These are phyloP conservation scores for Vaccinium macrocarpon DNA, from an alignment of 148 eudicot genomes.

Conservation along the genomic window DNA sequence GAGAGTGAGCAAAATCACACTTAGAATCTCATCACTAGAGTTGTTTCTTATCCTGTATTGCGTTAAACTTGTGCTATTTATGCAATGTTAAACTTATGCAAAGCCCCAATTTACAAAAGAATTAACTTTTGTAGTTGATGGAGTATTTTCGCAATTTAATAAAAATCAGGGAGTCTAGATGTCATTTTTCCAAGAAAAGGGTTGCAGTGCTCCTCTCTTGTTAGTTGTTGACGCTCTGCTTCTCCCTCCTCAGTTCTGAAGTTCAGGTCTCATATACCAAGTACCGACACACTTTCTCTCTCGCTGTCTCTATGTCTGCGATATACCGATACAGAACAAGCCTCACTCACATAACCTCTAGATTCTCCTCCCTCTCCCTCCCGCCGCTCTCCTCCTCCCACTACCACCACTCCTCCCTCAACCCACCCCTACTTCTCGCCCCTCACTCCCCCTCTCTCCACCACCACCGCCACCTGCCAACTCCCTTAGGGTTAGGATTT, in stretches of 20 bases:
- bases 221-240: neutral
- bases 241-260: neutral
- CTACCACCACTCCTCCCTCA: neutral
- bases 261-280: neutral
- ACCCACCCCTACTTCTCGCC: neutral
- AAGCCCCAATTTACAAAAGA: too few species aligned
- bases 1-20: too few species aligned
- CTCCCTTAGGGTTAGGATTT: slow-evolving; percentile 33
- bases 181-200: too few species aligned
- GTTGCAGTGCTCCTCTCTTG: neutral
- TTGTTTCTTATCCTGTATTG: too few species aligned
- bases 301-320: slow-evolving; percentile 12
- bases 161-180: too few species aligned
- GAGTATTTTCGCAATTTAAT: too few species aligned
- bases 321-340: slow-evolving; percentile 16
- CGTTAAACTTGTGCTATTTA: too few species aligned
- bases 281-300: neutral
- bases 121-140: too few species aligned
- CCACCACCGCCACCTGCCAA: slow-evolving; percentile 2
- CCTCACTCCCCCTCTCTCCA: neutral
- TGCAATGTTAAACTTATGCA: too few species aligned
- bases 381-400: slow-evolving; percentile 4
- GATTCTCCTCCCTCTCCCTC: neutral
- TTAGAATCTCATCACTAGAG: too few species aligned
- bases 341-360: slow-evolving; percentile 8